Evolutionary conservation across 2,329 filamentous ascomycete species (phyloP).

Genomic region (Diaporthe citriasiana): DNA sequence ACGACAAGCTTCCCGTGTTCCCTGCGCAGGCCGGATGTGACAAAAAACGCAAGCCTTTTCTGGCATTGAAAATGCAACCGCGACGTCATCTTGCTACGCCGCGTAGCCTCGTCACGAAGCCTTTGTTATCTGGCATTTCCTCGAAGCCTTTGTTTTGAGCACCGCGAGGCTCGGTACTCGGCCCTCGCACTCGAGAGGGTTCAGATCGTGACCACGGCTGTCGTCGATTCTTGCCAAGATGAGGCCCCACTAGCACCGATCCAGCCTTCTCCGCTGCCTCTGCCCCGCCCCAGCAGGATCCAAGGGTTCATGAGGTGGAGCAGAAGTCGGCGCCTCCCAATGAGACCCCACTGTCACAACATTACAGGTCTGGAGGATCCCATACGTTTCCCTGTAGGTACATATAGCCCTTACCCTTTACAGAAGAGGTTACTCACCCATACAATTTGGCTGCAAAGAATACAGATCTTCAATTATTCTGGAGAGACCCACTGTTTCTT

Average conservation of each 20-base stretch:
- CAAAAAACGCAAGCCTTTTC: background rate
- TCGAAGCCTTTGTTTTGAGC: background rate
- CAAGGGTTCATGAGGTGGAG: constrained; percentile 3
- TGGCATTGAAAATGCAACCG: background rate
- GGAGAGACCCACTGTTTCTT: no score
- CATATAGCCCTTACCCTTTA: no score
- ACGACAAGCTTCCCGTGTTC: constrained; percentile 18
- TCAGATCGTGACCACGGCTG: constrained; percentile 11
- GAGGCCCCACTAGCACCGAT: constrained; percentile 2
- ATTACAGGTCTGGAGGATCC: no score
- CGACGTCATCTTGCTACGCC: constrained; percentile 20
- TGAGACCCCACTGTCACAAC: constrained; percentile 21
- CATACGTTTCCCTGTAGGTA: no score
- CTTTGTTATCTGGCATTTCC: background rate
- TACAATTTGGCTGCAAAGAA: no score
- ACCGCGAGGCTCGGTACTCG: constrained; percentile 1
- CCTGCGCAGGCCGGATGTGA: background rate
- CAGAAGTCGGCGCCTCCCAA: constrained; percentile 12
- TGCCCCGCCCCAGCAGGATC: constrained; percentile 18
- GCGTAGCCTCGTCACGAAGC: background rate
- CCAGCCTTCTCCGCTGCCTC: background rate
- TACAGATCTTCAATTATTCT: no score
- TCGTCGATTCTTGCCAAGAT: constrained; percentile 20
- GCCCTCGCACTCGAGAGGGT: background rate
- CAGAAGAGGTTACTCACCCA: no score